Base-by-base conservation (phyloP, 305 asterid species). In the Solanum hybrid region DNA sequence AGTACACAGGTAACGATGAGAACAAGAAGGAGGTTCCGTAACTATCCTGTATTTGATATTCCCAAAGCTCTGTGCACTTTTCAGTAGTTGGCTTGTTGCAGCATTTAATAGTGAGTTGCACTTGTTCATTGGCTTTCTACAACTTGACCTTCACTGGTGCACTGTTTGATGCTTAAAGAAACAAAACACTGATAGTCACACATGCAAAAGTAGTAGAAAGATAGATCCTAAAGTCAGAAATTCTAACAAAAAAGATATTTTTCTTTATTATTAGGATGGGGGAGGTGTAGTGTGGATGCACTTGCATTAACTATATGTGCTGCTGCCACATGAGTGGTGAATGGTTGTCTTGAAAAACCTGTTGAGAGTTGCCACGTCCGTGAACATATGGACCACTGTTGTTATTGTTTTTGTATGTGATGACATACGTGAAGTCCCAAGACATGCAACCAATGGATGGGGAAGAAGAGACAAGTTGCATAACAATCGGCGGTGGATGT, bases 401-500 rank as follows among this genome's bases (percentile, higher is more conserved):
- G 15, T 84, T 84, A 29, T 83, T 45, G 39, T 84, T 51, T 51
- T 34, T 45, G 73, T 80, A 24, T 82, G 87, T 27, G 87, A 45
- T 82, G 73, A 82, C 87, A 82, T 57, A 83, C 39, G 76, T 68
- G 89, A 86, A 88, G 79, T 17, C 91, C 88, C 88, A 83, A 68
- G 92, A 90, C 92, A 92, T 87, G 92, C 93, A 92, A 39, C 90
- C 88, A 89, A 90, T 72, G 72, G 89, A 72, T 79, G 57, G 90
- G 72, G 89, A 85, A 88, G 89, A 88, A 45, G 68, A 37, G 89
- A 32, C 92, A 91, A 91, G 92, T 89, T 89, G 93, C 89, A 36
- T 41, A 32, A 91, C 68, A 13, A 87, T 36, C 38, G 93, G 93
- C 92, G 93, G 93, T 90, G 91, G 91, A 86, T 68, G 78, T 88